phyloP scores from a whole-genome alignment of 2,329 filamentous ascomycete genomes.

The Simplicillium aogashimaense region DNA sequence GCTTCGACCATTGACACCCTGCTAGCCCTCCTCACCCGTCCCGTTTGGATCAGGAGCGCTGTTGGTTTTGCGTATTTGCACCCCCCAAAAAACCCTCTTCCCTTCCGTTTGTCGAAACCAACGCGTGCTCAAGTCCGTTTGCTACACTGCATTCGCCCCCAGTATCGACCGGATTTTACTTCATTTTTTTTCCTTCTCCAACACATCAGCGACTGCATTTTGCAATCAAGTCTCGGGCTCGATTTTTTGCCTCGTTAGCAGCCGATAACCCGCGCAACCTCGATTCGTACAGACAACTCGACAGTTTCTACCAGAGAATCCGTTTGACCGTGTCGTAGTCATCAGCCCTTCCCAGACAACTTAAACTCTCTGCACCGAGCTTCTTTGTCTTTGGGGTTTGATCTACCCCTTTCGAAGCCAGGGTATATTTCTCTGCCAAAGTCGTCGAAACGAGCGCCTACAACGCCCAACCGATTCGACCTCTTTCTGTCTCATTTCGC shows the following conservation, averaged over 20 bases:
- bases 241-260: neutral
- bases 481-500: neutral
- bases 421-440: no score
- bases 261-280: no score
- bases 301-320: no score
- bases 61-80: neutral
- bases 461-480: neutral
- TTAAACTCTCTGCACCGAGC: no score
- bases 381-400: no score
- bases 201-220: neutral
- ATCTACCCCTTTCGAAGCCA: no score
- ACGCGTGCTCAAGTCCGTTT: neutral
- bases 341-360: no score
- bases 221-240: neutral
- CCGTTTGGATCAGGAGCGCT: neutral
- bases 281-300: no score
- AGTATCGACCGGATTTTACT: neutral
- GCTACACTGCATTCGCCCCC: no score
- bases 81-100: slow-evolving; percentile 1
- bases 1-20: slow-evolving; percentile 2
- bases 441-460: neutral
- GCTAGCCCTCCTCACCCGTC: neutral
- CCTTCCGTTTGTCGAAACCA: slow-evolving; percentile 1
- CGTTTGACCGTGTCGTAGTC: no score
- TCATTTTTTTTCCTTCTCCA: neutral